A percentile compares a stretch with the other conserved stretches of the same genome.
Conservation (phyloP, 768 basidiomycete species). For the Thelephora ganbajun region DNA sequence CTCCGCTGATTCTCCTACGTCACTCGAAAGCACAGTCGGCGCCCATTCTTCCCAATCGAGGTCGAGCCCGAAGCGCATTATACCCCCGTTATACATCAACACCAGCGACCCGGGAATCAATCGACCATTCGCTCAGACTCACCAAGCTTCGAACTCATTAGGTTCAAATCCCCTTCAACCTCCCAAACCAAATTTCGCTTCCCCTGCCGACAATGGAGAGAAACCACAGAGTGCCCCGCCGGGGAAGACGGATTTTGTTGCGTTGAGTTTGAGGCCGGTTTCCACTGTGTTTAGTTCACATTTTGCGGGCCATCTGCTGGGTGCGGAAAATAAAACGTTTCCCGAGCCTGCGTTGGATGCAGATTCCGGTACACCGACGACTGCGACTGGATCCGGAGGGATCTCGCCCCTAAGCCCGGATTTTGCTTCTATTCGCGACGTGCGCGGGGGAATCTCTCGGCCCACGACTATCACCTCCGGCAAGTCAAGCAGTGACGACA, state of each 20-base stretch:
- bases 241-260: slow-evolving; percentile 44
- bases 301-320: slow-evolving; percentile 33
- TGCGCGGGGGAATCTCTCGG: slow-evolving; percentile 5
- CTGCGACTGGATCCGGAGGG: slow-evolving; percentile 26
- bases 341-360: slow-evolving; percentile 24
- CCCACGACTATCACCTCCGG: slow-evolving; percentile 12
- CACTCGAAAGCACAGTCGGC: background rate
- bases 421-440: slow-evolving; percentile 10
- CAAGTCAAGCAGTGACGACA: slow-evolving; percentile 20
- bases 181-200: background rate
- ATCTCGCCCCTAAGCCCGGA: slow-evolving; percentile 36
- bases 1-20: background rate
- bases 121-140: background rate
- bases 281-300: slow-evolving; percentile 65
- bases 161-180: background rate
- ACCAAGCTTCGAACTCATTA: background rate
- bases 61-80: background rate
- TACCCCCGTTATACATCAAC: background rate
- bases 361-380: slow-evolving; percentile 38
- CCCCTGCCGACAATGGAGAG: background rate
- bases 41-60: background rate
- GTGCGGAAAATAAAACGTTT: slow-evolving; percentile 7
- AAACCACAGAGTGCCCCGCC: slow-evolving; percentile 51
- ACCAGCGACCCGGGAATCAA: background rate
- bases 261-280: slow-evolving; percentile 58